These are phyloP conservation scores for Halophytophthora batemanensis DNA, from an alignment of 352 stramenopile species.

Conservation along the genomic window DNA sequence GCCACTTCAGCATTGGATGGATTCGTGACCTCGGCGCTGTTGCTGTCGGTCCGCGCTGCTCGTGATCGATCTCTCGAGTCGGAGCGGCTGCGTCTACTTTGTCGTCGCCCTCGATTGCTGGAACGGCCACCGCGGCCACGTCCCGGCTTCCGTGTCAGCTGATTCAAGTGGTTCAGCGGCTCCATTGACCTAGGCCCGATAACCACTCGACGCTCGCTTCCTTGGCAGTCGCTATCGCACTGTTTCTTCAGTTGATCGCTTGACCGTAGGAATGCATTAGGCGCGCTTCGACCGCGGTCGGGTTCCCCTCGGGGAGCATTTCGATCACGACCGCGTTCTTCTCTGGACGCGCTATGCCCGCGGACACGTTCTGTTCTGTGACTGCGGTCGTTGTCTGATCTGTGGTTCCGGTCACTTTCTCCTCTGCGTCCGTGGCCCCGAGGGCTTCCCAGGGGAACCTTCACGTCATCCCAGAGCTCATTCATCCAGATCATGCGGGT, in stretches of 20 bases:
- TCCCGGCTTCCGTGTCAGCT: constrained; percentile 6
- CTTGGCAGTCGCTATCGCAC: constrained; percentile 11
- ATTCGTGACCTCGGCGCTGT: constrained; percentile 1
- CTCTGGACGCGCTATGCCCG: neutral
- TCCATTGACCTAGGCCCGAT: constrained; percentile 15
- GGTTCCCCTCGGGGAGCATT: too few relatives aligned
- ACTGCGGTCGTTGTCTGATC: constrained; percentile 1
- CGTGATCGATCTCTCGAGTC: constrained; percentile 24
- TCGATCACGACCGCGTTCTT: neutral
- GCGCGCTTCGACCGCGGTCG: too few relatives aligned
- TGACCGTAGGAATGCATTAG: too few relatives aligned
- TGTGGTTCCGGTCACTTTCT: neutral
- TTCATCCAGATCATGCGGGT: constrained; percentile 74
- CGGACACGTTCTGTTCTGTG: neutral
- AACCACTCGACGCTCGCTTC: constrained; percentile 28
- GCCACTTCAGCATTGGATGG: constrained; percentile 8
- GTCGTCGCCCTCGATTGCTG: constrained; percentile 12
- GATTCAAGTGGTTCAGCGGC: constrained; percentile 4
- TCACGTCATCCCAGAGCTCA: constrained; percentile 58
- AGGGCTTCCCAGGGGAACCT: constrained; percentile 6
- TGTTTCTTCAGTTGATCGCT: too few relatives aligned
- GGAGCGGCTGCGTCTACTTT: constrained; percentile 22
- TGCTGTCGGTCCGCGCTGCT: constrained; percentile 5
- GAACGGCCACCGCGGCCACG: constrained; percentile 16
- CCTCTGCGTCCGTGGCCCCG: constrained; percentile 12